These are phyloP conservation scores for Phytophthora melonis DNA, from an alignment of 352 stramenopile species.

Conservation along the genomic window DNA sequence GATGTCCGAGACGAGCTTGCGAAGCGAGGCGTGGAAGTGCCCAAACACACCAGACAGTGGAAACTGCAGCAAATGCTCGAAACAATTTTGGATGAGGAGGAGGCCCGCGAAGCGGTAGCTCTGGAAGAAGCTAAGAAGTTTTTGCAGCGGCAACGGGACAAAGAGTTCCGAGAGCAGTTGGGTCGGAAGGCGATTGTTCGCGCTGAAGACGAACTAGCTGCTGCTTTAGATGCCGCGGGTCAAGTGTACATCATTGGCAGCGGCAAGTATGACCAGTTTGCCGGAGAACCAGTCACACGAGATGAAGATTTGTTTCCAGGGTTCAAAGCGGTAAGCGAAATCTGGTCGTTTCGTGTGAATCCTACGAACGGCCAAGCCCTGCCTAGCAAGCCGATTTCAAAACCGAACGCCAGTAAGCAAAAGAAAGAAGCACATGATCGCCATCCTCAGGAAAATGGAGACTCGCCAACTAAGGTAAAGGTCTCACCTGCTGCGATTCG, in stretches of 20 bases:
- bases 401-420: constrained; percentile 4
- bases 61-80: constrained; percentile 91
- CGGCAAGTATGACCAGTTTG: constrained; percentile 89
- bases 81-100: constrained; percentile 91
- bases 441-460: neutral
- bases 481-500: neutral
- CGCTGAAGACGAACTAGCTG: constrained; percentile 83
- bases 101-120: constrained; percentile 81
- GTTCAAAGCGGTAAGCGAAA: constrained; percentile 67
- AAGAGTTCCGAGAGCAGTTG: constrained; percentile 59
- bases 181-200: constrained; percentile 65
- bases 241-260: constrained; percentile 94
- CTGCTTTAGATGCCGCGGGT: constrained; percentile 91
- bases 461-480: neutral
- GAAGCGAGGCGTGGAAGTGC: constrained; percentile 89
- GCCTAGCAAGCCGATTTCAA: constrained; percentile 6
- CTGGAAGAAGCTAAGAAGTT: constrained; percentile 84
- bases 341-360: constrained; percentile 67
- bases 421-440: constrained; percentile 7
- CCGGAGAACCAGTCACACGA: constrained; percentile 49
- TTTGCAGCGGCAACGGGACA: constrained; percentile 76
- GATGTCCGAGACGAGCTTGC: constrained; percentile 87
- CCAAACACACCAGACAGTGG: constrained; percentile 83
- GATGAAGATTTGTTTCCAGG: constrained; percentile 72
- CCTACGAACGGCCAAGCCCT: constrained; percentile 14